These are phyloP conservation scores for Erigeron canadensis DNA, from an alignment of 129 eudicot species.

Conservation along the genomic window DNA sequence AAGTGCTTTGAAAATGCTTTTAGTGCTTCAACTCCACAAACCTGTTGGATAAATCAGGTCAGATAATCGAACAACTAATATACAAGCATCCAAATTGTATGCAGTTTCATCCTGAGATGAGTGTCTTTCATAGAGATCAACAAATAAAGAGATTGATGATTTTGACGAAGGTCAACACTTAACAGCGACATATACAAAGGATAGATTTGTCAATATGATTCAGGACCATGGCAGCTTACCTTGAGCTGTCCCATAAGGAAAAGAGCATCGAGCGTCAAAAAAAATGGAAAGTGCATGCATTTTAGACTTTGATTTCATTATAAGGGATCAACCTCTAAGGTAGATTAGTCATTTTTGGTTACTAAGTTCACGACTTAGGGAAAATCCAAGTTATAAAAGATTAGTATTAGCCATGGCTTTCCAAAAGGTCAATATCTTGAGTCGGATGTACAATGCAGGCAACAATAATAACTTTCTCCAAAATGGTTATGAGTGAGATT, in stretches of 20 bases:
- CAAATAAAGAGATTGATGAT: background rate
- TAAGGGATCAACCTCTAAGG: background rate
- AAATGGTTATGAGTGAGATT: too few relatives aligned
- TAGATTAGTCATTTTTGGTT: conserved; percentile 19
- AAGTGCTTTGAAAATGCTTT: conserved; percentile 64
- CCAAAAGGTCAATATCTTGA: background rate
- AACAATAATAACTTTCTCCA: too few relatives aligned
- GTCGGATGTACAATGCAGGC: background rate
- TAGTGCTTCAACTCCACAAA: conserved; percentile 82
- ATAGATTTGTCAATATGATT: conserved; percentile 15
- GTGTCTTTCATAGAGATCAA: background rate
- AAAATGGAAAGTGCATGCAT: background rate
- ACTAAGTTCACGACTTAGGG: background rate
- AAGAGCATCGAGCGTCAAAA: too few relatives aligned
- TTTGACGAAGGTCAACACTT: background rate
- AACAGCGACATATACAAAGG: background rate
- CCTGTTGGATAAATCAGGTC: conserved; percentile 35
- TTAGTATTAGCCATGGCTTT: background rate
- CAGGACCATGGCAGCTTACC: too few relatives aligned
- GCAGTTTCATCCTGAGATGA: background rate
- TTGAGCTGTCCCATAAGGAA: background rate
- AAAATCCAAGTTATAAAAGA: background rate
- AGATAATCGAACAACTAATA: conserved; percentile 2
- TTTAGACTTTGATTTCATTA: background rate
- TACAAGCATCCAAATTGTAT: background rate